Evolutionary conservation across 352 stramenopile species (phyloP).

Genomic region (Phytophthora citricola): DNA sequence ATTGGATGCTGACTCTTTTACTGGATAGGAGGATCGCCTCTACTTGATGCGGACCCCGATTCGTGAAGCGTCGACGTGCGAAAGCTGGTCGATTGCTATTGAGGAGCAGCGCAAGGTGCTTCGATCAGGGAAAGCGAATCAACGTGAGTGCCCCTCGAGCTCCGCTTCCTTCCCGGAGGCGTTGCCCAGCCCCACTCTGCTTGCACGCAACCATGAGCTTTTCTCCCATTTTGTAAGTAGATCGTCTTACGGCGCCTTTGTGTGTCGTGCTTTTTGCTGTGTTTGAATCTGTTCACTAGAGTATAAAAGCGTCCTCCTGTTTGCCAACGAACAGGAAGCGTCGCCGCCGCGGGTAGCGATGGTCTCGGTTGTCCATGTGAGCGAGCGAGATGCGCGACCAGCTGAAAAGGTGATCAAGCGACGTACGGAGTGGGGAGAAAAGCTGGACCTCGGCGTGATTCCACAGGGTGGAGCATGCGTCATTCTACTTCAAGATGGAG

Average conservation of each 20-base stretch:
- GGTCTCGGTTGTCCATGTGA: slow-evolving; percentile 75
- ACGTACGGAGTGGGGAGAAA: slow-evolving; percentile 71
- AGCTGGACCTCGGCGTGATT: slow-evolving; percentile 78
- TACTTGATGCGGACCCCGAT: slow-evolving; percentile 80
- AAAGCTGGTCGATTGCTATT: slow-evolving; percentile 87
- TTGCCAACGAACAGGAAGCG: slow-evolving; percentile 73
- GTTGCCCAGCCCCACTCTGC: slow-evolving; percentile 71
- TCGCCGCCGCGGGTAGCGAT: slow-evolving; percentile 75
- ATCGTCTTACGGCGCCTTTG: slow-evolving; percentile 36
- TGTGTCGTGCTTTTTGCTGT: slow-evolving; percentile 29
- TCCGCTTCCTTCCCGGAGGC: slow-evolving; percentile 42
- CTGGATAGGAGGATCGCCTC: slow-evolving; percentile 60
- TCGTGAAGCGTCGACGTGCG: slow-evolving; percentile 76
- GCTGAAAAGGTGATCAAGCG: slow-evolving; percentile 77
- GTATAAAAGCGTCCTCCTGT: slow-evolving; percentile 76
- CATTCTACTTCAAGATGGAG: slow-evolving; percentile 78
- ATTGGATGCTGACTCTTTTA: not conserved
- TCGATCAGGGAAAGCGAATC: slow-evolving; percentile 52
- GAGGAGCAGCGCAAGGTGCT: slow-evolving; percentile 84
- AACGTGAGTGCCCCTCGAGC: slow-evolving; percentile 54
- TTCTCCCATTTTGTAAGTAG: slow-evolving; percentile 84
- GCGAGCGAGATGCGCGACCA: slow-evolving; percentile 64
- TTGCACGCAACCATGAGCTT: slow-evolving; percentile 80
- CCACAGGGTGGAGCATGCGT: slow-evolving; percentile 79
- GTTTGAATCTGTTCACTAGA: slow-evolving; percentile 48